Evolutionary conservation across 352 stramenopile genomes (phyloP).

Genomic region (Albugo laibachii): DNA sequence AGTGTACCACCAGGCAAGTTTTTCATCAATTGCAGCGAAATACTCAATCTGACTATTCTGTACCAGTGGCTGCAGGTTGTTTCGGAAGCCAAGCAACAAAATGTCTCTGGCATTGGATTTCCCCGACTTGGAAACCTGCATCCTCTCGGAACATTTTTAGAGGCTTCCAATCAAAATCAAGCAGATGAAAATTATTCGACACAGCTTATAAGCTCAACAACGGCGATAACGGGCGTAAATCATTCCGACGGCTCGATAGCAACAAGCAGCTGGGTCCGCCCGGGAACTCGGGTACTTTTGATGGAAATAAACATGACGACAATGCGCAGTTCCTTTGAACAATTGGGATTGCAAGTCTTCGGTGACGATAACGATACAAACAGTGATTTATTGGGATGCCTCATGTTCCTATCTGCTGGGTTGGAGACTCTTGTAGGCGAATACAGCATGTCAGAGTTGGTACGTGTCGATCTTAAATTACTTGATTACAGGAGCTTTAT

Average conservation of each 20-base stretch:
- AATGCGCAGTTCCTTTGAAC: slow-evolving; percentile 9
- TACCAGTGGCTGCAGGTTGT: slow-evolving; percentile 54
- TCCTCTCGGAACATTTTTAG: slow-evolving; percentile 58
- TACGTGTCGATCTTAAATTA: slow-evolving; percentile 8
- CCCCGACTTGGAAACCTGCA: slow-evolving; percentile 66
- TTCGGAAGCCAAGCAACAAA: slow-evolving; percentile 46
- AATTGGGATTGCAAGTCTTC: slow-evolving; percentile 48
- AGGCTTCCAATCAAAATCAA: not conserved
- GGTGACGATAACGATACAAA: slow-evolving; percentile 68
- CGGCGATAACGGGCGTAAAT: slow-evolving; percentile 71
- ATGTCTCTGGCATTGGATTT: slow-evolving; percentile 58
- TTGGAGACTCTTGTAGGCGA: slow-evolving; percentile 69
- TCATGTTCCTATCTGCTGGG: slow-evolving; percentile 76
- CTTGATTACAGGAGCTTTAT: not conserved
- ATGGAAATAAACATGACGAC: slow-evolving; percentile 77
- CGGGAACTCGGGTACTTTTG: slow-evolving; percentile 63
- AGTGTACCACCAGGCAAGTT: slow-evolving; percentile 54
- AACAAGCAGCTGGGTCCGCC: slow-evolving; percentile 55
- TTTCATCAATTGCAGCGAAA: not conserved
- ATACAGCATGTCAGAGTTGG: slow-evolving; percentile 79
- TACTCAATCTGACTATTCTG: not conserved
- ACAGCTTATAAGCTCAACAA: slow-evolving; percentile 69
- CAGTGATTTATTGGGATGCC: slow-evolving; percentile 55
- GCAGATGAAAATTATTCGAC: slow-evolving; percentile 60
- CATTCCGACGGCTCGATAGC: slow-evolving; percentile 50